Percentiles rank a stretch among this genome's conserved stretches.
These are phyloP conservation scores for Penicillium nordicum DNA, from an alignment of 2,329 filamentous ascomycete genomes.

Conservation along the genomic window DNA sequence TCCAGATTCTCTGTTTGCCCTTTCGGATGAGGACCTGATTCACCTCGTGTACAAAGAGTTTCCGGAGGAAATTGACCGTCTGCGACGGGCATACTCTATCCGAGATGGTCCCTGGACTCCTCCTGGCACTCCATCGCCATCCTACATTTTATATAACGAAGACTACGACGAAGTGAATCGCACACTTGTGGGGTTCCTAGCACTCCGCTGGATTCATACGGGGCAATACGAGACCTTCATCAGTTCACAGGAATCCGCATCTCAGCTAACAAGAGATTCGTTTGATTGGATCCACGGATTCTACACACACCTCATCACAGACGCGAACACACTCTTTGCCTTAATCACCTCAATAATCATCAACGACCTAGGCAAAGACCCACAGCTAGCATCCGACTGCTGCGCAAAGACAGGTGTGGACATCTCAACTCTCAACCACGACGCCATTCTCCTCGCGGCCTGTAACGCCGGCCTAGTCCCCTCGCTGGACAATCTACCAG, in stretches of 20 bases:
- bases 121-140: conserved; percentile 7
- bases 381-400: conserved; percentile 13
- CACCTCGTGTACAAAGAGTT: conserved; percentile 12
- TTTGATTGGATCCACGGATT: conserved; percentile 14
- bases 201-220: conserved; percentile 17
- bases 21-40: conserved; percentile 3
- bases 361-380: conserved; percentile 17
- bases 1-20: conserved; percentile 10
- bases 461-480: conserved; percentile 8
- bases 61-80: conserved; percentile 14
- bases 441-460: conserved; percentile 13
- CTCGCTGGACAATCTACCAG: conserved; percentile 1
- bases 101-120: conserved; percentile 4
- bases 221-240: conserved; percentile 14
- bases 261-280: conserved; percentile 6
- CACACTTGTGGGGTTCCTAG: conserved; percentile 12
- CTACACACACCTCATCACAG: conserved; percentile 1
- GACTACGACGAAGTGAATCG: conserved; percentile 18
- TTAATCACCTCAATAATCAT: conserved; percentile 15
- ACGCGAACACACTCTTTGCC: conserved; percentile 9
- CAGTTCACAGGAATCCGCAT: conserved; percentile 7
- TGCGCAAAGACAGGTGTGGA: conserved; percentile 7
- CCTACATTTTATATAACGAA: conserved; percentile 11
- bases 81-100: conserved; percentile 16
- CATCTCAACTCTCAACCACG: conserved; percentile 13